Evolutionary conservation across 2,329 filamentous ascomycete genomes (phyloP).

Genomic region (Aspergillus oerlinghausenensis): DNA sequence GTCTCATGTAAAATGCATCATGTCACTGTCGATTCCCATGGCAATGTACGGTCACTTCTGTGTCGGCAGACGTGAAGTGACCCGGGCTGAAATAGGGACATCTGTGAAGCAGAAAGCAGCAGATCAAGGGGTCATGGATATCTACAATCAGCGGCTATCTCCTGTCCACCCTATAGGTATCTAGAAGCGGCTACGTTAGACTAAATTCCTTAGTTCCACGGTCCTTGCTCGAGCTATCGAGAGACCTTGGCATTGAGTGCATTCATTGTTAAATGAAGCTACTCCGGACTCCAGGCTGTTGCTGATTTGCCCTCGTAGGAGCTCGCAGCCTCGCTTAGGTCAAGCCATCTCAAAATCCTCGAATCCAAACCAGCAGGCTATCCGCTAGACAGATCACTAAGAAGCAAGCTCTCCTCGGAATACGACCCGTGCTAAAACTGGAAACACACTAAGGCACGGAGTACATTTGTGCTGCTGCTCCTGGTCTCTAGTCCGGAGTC

Average conservation of each 20-base stretch:
- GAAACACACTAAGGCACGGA: not conserved
- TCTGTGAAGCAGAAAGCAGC: not conserved
- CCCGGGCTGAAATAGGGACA: not conserved
- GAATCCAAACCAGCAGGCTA: not conserved
- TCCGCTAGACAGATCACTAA: not conserved
- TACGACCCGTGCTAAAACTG: not conserved
- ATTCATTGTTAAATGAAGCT: not conserved
- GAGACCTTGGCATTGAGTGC: not conserved
- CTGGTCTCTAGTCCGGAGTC: too few species aligned
- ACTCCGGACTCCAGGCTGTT: not conserved
- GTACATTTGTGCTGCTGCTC: too few species aligned
- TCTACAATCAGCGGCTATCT: not conserved
- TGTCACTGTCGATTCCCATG: not conserved
- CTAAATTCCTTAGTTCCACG: not conserved
- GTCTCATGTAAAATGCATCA: constrained; percentile 38
- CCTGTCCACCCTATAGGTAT: not conserved
- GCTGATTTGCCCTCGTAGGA: too few species aligned
- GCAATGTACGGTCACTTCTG: not conserved
- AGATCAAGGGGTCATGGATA: not conserved
- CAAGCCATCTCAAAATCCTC: not conserved
- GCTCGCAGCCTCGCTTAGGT: not conserved
- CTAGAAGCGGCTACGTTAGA: not conserved
- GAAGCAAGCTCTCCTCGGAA: not conserved
- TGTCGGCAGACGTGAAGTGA: not conserved
- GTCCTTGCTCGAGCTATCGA: not conserved